Evolutionary conservation across 768 basidiomycete genomes (phyloP).

Genomic region (Mycena crocata): DNA sequence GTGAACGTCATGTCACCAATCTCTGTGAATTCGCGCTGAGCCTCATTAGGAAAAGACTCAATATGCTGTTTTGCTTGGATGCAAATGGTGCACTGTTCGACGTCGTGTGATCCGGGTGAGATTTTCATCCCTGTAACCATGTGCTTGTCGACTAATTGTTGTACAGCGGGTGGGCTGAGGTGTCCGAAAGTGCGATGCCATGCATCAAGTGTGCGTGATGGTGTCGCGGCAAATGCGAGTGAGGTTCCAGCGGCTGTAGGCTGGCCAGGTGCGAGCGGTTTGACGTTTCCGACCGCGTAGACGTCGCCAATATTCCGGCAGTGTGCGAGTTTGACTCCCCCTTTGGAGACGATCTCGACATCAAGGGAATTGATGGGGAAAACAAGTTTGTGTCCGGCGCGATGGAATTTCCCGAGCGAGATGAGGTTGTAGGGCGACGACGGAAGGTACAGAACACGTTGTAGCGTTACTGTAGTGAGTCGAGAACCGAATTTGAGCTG

Average conservation of each 20-base stretch:
- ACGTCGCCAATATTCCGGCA: conserved; percentile 17
- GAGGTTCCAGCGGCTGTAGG: conserved; percentile 12
- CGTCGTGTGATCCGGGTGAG: conserved; percentile 10
- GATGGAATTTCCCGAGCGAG: conserved; percentile 21
- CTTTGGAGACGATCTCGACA: conserved; percentile 7
- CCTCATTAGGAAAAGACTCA: conserved; percentile 34
- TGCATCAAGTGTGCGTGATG: conserved; percentile 13
- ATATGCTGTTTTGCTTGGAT: conserved; percentile 36
- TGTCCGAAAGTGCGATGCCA: conserved; percentile 40
- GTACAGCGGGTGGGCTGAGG: conserved; percentile 31
- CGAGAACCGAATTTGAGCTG: background rate
- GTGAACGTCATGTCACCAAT: conserved; percentile 34
- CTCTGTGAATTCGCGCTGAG: conserved; percentile 29
- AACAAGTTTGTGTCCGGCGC: conserved; percentile 2
- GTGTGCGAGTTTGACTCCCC: background rate
- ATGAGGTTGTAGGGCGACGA: conserved; percentile 18
- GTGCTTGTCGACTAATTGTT: conserved; percentile 28
- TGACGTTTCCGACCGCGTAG: conserved; percentile 13
- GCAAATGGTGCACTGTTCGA: conserved; percentile 36
- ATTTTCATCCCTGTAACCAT: conserved; percentile 38
- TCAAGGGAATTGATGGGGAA: conserved; percentile 1
- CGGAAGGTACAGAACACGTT: conserved; percentile 15
- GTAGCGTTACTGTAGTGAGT: conserved; percentile 8
- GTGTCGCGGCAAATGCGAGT: conserved; percentile 6
- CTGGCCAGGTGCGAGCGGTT: background rate